Evolutionary conservation across 148 eudicot genomes (phyloP).

Genomic region (Heliamphora exappendiculata): DNA sequence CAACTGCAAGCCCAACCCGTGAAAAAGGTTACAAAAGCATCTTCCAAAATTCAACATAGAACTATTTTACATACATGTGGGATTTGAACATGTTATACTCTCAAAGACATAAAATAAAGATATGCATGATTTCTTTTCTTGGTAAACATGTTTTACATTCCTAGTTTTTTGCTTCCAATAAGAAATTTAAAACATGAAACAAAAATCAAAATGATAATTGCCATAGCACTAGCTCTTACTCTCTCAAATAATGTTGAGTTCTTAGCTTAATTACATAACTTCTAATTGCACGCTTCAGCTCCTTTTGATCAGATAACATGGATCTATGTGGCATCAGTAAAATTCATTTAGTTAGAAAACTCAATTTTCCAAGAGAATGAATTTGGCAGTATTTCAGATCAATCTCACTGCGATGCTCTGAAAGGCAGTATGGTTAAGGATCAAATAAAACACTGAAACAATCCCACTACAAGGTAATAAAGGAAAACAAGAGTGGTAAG

Average conservation of each 20-base stretch:
- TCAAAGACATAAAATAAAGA: too few species aligned
- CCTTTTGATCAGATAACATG: not conserved
- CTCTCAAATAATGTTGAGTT: not conserved
- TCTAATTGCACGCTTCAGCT: too few species aligned
- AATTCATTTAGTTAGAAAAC: not conserved
- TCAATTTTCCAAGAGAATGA: not conserved
- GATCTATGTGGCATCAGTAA: not conserved
- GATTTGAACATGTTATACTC: not conserved
- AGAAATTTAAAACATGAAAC: too few species aligned
- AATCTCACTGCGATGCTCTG: not conserved
- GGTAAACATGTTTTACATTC: not conserved
- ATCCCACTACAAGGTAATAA: not conserved
- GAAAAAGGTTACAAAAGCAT: not conserved
- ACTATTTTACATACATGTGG: not conserved
- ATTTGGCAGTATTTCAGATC: not conserved
- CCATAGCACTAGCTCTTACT: not conserved
- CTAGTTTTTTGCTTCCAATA: not conserved
- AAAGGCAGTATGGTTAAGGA: not conserved
- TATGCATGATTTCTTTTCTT: not conserved
- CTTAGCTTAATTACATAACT: not conserved
- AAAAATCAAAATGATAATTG: not conserved
- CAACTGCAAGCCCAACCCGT: not conserved
- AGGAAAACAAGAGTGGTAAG: not conserved
- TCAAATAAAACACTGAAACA: not conserved
- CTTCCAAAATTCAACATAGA: not conserved